A percentile compares a stretch with the other conserved stretches of the same genome.
Evolutionary conservation across 2,329 filamentous ascomycete species (phyloP).

Genomic region (Talaromyces marneffei): DNA sequence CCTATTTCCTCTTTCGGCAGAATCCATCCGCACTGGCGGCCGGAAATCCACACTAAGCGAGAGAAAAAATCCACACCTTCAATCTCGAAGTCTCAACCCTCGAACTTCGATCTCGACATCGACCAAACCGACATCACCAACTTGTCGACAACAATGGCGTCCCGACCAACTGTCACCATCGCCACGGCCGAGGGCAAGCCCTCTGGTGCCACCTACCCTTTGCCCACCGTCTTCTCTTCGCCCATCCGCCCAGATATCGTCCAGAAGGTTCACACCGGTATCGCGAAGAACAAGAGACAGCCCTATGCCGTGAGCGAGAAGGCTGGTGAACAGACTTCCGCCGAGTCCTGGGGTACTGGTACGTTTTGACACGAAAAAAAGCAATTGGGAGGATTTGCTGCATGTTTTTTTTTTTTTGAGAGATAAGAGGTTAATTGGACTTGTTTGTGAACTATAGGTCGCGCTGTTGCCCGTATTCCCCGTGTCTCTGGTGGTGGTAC

Average conservation of each 20-base stretch:
- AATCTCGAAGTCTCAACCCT: constrained; percentile 17
- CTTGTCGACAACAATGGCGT: constrained; percentile 66
- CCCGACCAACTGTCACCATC: constrained; percentile 95
- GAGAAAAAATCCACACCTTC: constrained; percentile 35
- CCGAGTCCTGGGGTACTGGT: constrained; percentile 99
- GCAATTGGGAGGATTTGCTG: constrained; percentile 1
- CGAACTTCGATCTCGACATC: constrained; percentile 30
- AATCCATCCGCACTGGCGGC: constrained; percentile 8
- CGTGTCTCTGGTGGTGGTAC: constrained; percentile 99
- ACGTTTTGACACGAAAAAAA: constrained; percentile 47
- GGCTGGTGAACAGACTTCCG: constrained; percentile 99
- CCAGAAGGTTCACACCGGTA: constrained; percentile 90
- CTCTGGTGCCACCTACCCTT: constrained; percentile 80
- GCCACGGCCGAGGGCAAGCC: constrained; percentile 92
- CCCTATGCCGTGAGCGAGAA: constrained; percentile 99
- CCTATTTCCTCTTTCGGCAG: constrained; percentile 12
- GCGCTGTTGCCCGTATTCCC: constrained; percentile 99
- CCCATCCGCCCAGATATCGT: constrained; percentile 99
- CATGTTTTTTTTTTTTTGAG: too few species aligned
- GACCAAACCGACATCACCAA: constrained; percentile 35
- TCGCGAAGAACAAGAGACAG: constrained; percentile 99
- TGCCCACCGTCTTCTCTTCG: constrained; percentile 93
- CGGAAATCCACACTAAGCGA: constrained; percentile 33
- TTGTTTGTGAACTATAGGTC: constrained; percentile 54
- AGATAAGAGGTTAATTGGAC: constrained; percentile 7